These are phyloP conservation scores for Exidia glandulosa DNA, from an alignment of 768 basidiomycete genomes.

Conservation along the genomic window DNA sequence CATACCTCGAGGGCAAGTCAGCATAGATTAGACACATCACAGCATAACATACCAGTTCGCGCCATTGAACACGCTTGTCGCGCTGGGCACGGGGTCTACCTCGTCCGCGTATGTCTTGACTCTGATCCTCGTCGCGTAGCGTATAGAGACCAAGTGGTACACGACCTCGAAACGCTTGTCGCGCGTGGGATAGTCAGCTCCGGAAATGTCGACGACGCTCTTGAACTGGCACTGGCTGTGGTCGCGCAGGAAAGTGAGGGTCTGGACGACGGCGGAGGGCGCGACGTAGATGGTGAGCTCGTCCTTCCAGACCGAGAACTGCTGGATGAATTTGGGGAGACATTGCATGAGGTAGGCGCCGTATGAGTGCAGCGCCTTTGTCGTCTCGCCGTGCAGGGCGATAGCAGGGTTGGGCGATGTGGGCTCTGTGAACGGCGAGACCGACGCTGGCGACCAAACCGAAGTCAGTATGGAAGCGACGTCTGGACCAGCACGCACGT, in stretches of 20 bases:
- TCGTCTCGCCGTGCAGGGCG: conserved; percentile 57
- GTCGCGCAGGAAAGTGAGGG: conserved; percentile 87
- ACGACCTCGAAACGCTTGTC: conserved; percentile 94
- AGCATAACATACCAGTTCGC: conserved; percentile 74
- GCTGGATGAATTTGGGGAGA: conserved; percentile 94
- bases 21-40: not conserved
- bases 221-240: conserved; percentile 95
- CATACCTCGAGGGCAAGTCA: conserved; percentile 50
- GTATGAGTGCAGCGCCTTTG: conserved; percentile 76
- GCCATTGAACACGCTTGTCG: conserved; percentile 66
- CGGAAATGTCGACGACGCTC: conserved; percentile 83
- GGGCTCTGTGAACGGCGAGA: conserved; percentile 75
- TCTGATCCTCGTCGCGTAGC: conserved; percentile 71
- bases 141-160: conserved; percentile 82
- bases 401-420: conserved; percentile 81
- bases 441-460: conserved; percentile 2
- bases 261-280: conserved; percentile 71
- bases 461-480: not conserved
- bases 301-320: conserved; percentile 94
- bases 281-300: conserved; percentile 84
- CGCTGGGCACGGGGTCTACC: conserved; percentile 81
- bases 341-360: conserved; percentile 89
- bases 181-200: conserved; percentile 89
- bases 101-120: conserved; percentile 98
- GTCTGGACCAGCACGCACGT: no score